A percentile compares a stretch with the other conserved stretches of the same genome.
Evolutionary conservation across 2,329 filamentous ascomycete genomes (phyloP).

Genomic region (Botrytis byssoidea): DNA sequence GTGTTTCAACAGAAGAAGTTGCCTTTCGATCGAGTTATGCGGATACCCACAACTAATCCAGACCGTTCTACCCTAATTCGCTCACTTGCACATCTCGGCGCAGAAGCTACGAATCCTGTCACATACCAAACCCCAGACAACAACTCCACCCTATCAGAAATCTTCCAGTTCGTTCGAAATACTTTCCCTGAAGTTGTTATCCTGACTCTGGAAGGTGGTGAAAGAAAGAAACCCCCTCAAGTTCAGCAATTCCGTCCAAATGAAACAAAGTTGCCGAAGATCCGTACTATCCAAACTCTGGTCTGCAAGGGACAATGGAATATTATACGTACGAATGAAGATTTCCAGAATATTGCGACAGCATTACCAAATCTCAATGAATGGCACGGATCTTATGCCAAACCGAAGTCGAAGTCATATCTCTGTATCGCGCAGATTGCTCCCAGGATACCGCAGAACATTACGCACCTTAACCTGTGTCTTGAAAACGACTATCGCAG

Average conservation of each 20-base stretch:
- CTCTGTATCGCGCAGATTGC: conserved; percentile 66
- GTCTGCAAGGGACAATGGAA: conserved; percentile 78
- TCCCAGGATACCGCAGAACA: conserved; percentile 53
- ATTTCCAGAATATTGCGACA: conserved; percentile 60
- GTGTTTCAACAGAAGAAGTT: conserved; percentile 53
- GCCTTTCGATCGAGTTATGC: conserved; percentile 32
- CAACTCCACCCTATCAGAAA: conserved; percentile 69
- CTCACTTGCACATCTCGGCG: conserved; percentile 41
- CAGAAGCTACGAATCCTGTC: conserved; percentile 48
- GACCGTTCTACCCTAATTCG: conserved; percentile 32
- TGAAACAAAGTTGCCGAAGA: conserved; percentile 26
- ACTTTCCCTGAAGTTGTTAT: conserved; percentile 59
- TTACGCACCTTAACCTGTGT: conserved; percentile 65
- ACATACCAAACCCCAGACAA: conserved; percentile 60
- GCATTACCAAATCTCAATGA: conserved; percentile 64
- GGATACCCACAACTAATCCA: conserved; percentile 32
- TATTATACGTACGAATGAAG: conserved; percentile 60
- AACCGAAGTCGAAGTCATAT: conserved; percentile 72
- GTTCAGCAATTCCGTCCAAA: conserved; percentile 52
- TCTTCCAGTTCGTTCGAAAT: conserved; percentile 61
- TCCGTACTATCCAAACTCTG: conserved; percentile 59
- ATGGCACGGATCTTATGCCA: conserved; percentile 57
- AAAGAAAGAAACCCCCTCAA: conserved; percentile 71
- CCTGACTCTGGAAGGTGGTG: conserved; percentile 73
- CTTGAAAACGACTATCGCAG: conserved; percentile 71